phyloP scores from a whole-genome alignment of 75 land plant genomes.

The Isoetes taiwanensis region DNA sequence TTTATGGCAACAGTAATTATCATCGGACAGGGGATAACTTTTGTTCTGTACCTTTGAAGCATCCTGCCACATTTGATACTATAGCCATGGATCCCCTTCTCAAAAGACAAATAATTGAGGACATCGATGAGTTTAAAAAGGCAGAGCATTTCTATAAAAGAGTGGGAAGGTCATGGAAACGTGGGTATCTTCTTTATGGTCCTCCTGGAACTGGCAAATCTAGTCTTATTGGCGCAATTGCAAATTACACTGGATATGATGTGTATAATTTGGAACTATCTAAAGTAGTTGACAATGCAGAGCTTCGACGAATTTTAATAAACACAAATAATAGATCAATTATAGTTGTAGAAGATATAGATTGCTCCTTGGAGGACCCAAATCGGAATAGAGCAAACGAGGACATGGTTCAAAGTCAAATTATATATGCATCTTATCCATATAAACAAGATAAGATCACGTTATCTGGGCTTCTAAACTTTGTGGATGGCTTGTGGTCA shows the following conservation, averaged over 20 bases:
- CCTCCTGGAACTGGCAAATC: constrained; percentile 21
- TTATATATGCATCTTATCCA: background rate
- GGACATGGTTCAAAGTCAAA: background rate
- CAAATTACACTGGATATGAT: constrained; percentile 2
- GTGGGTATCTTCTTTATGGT: constrained; percentile 41
- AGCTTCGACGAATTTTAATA: background rate
- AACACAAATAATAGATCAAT: constrained; percentile 1
- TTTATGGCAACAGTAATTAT: no score
- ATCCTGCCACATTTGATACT: background rate
- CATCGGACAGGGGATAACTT: no score
- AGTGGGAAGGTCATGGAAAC: constrained; percentile 17
- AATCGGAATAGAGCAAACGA: background rate
- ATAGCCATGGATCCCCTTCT: background rate
- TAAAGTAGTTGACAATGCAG: background rate
- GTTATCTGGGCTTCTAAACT: background rate
- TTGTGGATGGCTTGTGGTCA: constrained; percentile 1
- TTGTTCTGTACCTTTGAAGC: background rate
- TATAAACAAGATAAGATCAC: background rate
- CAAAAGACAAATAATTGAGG: background rate
- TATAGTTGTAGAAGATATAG: constrained; percentile 1
- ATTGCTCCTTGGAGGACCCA: background rate
- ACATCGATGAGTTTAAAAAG: background rate
- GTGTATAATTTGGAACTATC: background rate
- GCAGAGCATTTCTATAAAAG: constrained; percentile 6
- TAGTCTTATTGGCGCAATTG: background rate